Conservation (phyloP, 192 early-diverging fungal genomes). For the Coemansia sp. region DNA sequence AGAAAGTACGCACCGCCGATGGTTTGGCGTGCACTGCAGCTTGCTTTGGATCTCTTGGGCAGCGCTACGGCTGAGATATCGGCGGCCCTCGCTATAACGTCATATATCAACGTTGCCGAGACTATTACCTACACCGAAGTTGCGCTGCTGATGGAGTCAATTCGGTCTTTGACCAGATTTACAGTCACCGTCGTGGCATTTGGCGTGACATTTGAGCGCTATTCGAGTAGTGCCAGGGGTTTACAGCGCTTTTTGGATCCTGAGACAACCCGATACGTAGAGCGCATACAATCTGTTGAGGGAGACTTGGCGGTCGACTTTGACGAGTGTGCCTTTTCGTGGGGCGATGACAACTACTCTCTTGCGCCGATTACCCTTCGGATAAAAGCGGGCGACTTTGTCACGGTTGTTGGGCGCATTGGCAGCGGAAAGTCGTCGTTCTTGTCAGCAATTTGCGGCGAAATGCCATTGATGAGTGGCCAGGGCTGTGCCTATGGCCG, state of each 20-base stretch:
- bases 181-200: background rate
- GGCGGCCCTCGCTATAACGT: constrained; percentile 55
- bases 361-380: constrained; percentile 58
- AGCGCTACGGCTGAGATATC: constrained; percentile 54
- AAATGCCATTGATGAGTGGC: constrained; percentile 76
- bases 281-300: background rate
- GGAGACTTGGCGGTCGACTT: constrained; percentile 8
- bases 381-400: constrained; percentile 65
- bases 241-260: constrained; percentile 5
- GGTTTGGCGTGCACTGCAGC: constrained; percentile 18
- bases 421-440: constrained; percentile 73
- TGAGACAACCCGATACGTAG: background rate
- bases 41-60: constrained; percentile 20
- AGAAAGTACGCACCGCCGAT: constrained; percentile 12
- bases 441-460: constrained; percentile 67
- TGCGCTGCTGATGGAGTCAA: constrained; percentile 17
- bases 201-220: background rate
- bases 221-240: constrained; percentile 2
- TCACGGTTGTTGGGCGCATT: constrained; percentile 79
- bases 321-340: constrained; percentile 23
- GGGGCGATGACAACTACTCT: constrained; percentile 39
- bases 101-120: constrained; percentile 43
- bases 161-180: constrained; percentile 19
- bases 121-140: constrained; percentile 14
- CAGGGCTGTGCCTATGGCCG: constrained; percentile 65